Conservation (phyloP, 768 basidiomycete genomes). For the Naganishia vaughanmartiniae region DNA sequence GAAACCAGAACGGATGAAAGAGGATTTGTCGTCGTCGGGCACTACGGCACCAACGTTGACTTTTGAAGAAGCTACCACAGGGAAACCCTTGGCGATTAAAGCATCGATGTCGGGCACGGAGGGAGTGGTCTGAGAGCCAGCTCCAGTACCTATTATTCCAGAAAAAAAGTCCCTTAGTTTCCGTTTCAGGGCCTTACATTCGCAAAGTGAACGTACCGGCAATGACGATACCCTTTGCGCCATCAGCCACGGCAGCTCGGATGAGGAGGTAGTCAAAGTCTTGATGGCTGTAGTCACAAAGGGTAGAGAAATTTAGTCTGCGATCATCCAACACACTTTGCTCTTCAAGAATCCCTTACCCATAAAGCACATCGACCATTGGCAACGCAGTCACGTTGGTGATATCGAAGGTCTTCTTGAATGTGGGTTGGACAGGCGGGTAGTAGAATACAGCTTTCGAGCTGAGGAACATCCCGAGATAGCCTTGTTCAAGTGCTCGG, state of each 20-base stretch:
- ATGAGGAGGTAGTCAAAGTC: constrained; percentile 29
- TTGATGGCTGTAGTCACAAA: constrained; percentile 11
- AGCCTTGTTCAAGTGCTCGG: constrained; percentile 47
- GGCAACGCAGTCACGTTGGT: constrained; percentile 32
- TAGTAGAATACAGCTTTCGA: constrained; percentile 41
- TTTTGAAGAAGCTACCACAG: constrained; percentile 35
- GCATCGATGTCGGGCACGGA: constrained; percentile 22
- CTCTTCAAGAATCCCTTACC: constrained; percentile 9
- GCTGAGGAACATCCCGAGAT: constrained; percentile 42
- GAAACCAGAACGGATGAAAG: constrained; percentile 39
- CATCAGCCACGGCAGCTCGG: constrained; percentile 32
- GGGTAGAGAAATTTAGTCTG: neutral
- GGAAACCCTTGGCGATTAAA: constrained; percentile 34
- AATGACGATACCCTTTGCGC: constrained; percentile 40
- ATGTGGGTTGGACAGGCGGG: constrained; percentile 38
- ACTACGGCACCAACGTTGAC: constrained; percentile 34
- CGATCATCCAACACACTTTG: neutral
- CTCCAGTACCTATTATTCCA: constrained; percentile 31
- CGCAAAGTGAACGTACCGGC: constrained; percentile 25
- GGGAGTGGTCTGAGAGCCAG: constrained; percentile 32
- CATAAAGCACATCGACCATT: constrained; percentile 38
- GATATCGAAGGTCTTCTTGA: constrained; percentile 53
- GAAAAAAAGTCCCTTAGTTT: neutral
- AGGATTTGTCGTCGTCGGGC: constrained; percentile 29
- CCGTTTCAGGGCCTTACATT: neutral